Conservation (phyloP, 768 basidiomycete species). For the Suillus cothurnatus region DNA sequence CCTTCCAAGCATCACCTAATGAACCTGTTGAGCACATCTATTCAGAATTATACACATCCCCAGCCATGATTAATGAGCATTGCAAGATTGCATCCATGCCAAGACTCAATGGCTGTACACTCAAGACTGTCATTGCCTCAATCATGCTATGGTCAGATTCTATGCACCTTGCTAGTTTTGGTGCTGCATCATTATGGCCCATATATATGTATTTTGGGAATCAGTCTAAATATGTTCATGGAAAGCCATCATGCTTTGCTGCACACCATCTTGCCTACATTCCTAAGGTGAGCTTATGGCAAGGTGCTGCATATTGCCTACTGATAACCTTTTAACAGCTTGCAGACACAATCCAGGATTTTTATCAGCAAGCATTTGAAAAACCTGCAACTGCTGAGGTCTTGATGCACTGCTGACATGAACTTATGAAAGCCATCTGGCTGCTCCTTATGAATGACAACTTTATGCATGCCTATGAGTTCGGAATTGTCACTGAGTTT, state of each 20-base stretch:
- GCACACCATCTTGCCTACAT: conserved; percentile 26
- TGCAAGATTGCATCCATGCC: too few species aligned
- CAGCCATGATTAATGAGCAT: too few species aligned
- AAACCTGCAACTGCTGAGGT: background rate
- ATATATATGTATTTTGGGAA: background rate
- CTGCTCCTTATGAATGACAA: conserved; percentile 23
- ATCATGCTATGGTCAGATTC: too few species aligned
- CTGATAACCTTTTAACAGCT: conserved; percentile 10
- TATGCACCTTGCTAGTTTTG: too few species aligned
- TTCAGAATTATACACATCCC: too few species aligned
- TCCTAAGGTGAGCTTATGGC: conserved; percentile 9
- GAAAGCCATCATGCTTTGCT: conserved; percentile 12
- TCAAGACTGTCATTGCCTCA: too few species aligned
- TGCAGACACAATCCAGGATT: conserved; percentile 15
- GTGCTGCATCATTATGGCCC: too few species aligned
- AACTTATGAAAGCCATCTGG: conserved; percentile 30
- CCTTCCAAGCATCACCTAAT: too few species aligned
- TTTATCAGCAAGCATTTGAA: conserved; percentile 6
- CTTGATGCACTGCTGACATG: conserved; percentile 17
- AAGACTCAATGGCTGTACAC: too few species aligned
- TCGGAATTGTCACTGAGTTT: conserved; percentile 23
- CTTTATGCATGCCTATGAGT: conserved; percentile 25
- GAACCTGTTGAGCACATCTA: too few species aligned
- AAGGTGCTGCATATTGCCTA: too few species aligned
- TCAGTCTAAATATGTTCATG: conserved; percentile 11